Conservation (phyloP, 2,329 filamentous ascomycete species). For the Aspergillus caelatus region DNA sequence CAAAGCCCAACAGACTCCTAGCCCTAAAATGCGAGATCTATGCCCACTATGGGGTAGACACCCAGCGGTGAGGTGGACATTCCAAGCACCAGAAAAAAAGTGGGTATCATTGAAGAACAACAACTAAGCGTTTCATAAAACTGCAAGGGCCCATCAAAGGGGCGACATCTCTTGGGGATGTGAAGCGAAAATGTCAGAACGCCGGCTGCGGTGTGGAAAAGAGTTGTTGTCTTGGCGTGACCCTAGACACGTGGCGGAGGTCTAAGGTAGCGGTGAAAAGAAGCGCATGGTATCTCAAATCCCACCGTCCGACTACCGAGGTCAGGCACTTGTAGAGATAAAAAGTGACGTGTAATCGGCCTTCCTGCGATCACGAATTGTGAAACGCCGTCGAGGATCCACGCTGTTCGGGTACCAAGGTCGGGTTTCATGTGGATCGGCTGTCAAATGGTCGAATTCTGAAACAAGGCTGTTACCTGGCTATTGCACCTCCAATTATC, state of each 20-base stretch:
- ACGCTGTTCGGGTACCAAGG: slow-evolving; percentile 2
- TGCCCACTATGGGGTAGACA: slow-evolving; percentile 6
- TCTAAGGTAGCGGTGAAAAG: slow-evolving; percentile 16
- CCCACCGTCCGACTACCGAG: not conserved
- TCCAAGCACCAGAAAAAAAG: slow-evolving; percentile 13
- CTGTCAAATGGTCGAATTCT: slow-evolving; percentile 12
- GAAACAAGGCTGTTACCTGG: slow-evolving; percentile 19
- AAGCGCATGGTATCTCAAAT: slow-evolving; percentile 3
- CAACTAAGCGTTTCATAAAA: slow-evolving; percentile 11
- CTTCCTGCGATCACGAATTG: not conserved
- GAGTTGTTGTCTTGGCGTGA: slow-evolving; percentile 15
- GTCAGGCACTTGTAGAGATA: slow-evolving; percentile 4
- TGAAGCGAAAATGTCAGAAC: not conserved
- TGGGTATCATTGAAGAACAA: slow-evolving; percentile 15
- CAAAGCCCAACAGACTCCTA: slow-evolving; percentile 9
- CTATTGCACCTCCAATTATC: slow-evolving; percentile 6
- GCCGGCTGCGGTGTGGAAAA: slow-evolving; percentile 11
- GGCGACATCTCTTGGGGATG: slow-evolving; percentile 1
- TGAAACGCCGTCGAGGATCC: not conserved
- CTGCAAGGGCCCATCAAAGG: slow-evolving; percentile 2
- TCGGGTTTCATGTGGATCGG: slow-evolving; percentile 4
- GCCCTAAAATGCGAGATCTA: slow-evolving; percentile 3
- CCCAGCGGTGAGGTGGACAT: slow-evolving; percentile 14
- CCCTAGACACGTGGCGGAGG: slow-evolving; percentile 18
- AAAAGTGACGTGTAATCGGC: slow-evolving; percentile 6